Base-by-base conservation (phyloP, 306 rosid species). In the Fagus sylvatica region DNA sequence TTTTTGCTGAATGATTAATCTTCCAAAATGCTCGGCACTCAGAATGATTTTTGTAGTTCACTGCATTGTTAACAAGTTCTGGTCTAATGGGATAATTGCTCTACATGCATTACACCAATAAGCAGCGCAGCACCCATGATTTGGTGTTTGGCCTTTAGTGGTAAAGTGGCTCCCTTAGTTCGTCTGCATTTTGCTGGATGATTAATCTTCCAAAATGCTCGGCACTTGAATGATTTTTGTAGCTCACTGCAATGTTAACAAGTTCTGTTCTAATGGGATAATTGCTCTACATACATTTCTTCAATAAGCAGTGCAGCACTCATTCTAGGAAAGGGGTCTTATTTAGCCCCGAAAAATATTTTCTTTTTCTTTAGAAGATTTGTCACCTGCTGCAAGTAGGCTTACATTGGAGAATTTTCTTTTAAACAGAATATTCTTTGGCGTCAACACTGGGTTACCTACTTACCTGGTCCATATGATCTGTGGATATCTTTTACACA, bases 171-270 rank as follows among this genome's bases (percentile, higher is more conserved):
- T 57, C 15, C 37, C 36, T 57, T 7, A 74, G 54, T 74, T 46
- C 71, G 59, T 66, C 32, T 66, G 49, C n/a, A 15, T 60, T 74
- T 55, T 12, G 40, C 78, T 30, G 6, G 69, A 33, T 30, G 54
- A 41, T 13, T 41, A 22, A 9, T 41, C 71, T 30, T 42, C 70
- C 22, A 34, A 57, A 22, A 9, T 19, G 37, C 33, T 39, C 32
- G 49, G 70, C 46, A 65, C 48, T 37, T 16, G 17, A 61, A 4
- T 61, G 68, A 33, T 33, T 28, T 43, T 57, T 57, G 15, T 28
- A 32, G 36, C 22, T 28, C 36, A 22, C 64, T 57, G 34, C 64
- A 28, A 19, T 57, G 6, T 57, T 46, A 10, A 46, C 51, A 8
- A 46, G 51, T 57, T 57, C 33, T 8, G 34, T 13, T 56, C 34